Evolutionary conservation across 352 stramenopile genomes (phyloP), one percentile per base, ranked within the genome.

Genomic region (Phytophthora pisi): DNA sequence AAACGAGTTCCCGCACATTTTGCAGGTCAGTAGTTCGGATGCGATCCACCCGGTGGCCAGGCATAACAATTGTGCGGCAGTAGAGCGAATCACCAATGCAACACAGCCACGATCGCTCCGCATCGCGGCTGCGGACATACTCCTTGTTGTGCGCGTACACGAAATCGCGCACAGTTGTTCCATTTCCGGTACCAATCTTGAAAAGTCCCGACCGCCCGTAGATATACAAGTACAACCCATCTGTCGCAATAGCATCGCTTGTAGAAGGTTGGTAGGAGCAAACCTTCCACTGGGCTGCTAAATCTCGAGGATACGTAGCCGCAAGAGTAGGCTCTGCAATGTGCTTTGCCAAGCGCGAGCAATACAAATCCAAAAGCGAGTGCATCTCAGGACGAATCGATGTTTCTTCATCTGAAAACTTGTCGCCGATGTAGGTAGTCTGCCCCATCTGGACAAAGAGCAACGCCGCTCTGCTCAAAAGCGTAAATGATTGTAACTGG

Each of bases 61-160:
- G 79, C 82, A 88, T 93, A 38, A 87, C 56, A 54, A 92, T 88
- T 15, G 81, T 93, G 64, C 86, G 84, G 38, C 86, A 93, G 55
- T 91, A 93, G 9, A 93, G 64, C 16, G 70, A 76, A 24, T 75
- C 60, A 5, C 70, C 79, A 55, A 91, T 87, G n/a, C 77, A 82
- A 56, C 84, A 92, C 31, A 93, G 71, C 86, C 86, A 93, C n/a
- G 84, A 91, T 15, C 86, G 73, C 50, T 93, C 86, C 2, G 83
- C 81, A 54, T 93, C 83, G 26, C 77, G 72, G 24, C 67, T 83
- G 13, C 86, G 77, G 43, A 47, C 62, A 68, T 93, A 93, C 10
- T 57, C 54, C 23, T 74, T 80, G 60, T 92, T 91, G 42, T 88
- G 81, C 5, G 61, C 74, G 49, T 93, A 93, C 18, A 93, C 86